phyloP scores from a whole-genome alignment of 176 grass and related monocot species.

The Themeda triandra region DNA sequence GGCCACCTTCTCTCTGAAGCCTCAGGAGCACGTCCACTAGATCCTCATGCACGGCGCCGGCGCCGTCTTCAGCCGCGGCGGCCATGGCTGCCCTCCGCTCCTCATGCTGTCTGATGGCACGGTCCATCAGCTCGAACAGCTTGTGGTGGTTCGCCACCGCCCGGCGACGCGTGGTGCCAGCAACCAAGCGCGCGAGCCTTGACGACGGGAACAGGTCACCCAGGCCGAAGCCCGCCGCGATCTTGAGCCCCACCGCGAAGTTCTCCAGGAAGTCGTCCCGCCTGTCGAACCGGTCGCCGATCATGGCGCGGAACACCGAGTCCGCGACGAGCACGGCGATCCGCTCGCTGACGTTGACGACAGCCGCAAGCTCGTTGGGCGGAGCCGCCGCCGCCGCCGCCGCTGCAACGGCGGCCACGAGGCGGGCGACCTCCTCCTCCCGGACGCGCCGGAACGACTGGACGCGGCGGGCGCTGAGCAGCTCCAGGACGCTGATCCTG shows the following conservation, averaged over 20 bases:
- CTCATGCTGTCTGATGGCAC: not conserved
- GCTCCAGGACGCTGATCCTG: conserved; percentile 22
- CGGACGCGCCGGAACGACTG: conserved; percentile 35
- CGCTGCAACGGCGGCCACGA: conserved; percentile 4
- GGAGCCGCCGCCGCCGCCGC: not conserved
- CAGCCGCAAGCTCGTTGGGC: no score
- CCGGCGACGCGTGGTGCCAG: not conserved
- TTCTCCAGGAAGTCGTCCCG: not conserved
- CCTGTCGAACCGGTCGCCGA: conserved; percentile 29
- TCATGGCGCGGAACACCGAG: conserved; percentile 9
- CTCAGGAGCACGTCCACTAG: conserved; percentile 23
- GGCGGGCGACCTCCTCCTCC: conserved; percentile 35
- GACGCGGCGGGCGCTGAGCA: conserved; percentile 38
- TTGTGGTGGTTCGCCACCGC: not conserved
- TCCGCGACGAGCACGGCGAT: conserved; percentile 14
- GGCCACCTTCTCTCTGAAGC: conserved; percentile 23
- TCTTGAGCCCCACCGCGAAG: not conserved
- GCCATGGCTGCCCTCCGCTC: not conserved
- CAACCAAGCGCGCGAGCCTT: not conserved
- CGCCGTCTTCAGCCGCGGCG: no score
- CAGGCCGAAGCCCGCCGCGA: not conserved
- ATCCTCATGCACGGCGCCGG: not conserved
- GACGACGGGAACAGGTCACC: conserved; percentile 29
- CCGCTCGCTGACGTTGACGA: conserved; percentile 32
- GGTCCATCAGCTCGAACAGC: not conserved